phyloP scores from a whole-genome alignment of 163 green algal species.

The Coccomyxa subellipsoidea region DNA sequence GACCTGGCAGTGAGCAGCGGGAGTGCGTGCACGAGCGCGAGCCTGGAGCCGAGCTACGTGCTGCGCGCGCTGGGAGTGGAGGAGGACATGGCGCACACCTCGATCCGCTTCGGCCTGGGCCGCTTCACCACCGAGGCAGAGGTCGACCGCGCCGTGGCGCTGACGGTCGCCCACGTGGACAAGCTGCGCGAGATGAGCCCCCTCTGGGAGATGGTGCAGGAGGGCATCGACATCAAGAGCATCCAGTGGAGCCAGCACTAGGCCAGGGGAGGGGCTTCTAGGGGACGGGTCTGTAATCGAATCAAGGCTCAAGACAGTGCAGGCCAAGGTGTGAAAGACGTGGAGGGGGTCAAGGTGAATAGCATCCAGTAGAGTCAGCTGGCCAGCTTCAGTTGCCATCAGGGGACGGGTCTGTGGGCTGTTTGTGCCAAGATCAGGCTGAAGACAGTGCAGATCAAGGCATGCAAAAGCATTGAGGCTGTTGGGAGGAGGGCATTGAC shows the following conservation, averaged over 20 bases:
- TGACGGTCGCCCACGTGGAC: constrained; percentile 86
- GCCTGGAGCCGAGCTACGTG: constrained; percentile 96
- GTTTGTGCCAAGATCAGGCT: too few species aligned
- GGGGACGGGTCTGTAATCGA: too few species aligned
- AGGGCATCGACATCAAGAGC: constrained; percentile 77
- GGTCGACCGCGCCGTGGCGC: constrained; percentile 76
- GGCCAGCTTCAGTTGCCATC: too few species aligned
- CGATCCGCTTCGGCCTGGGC: constrained; percentile 80
- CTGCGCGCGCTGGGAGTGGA: constrained; percentile 95
- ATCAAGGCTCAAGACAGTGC: too few species aligned
- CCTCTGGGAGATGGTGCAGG: constrained; percentile 98
- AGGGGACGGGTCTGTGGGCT: too few species aligned
- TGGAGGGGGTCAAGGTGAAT: too few species aligned
- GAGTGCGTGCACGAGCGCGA: constrained; percentile 92
- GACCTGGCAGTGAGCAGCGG: constrained; percentile 92
- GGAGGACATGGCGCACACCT: constrained; percentile 99
- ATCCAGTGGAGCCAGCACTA: constrained; percentile 98
- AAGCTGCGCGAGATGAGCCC: constrained; percentile 96
- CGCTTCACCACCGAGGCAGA: constrained; percentile 95
- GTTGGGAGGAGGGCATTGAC: too few species aligned
- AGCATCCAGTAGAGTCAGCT: too few species aligned
- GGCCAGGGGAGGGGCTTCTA: too few species aligned
- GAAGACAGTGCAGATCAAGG: too few species aligned
- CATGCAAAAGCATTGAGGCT: too few species aligned
- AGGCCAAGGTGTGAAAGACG: background rate